Percentiles rank a stretch among this genome's conserved stretches.
phyloP scores from a whole-genome alignment of 2,329 filamentous ascomycete genomes.

The Aspergillus niger region DNA sequence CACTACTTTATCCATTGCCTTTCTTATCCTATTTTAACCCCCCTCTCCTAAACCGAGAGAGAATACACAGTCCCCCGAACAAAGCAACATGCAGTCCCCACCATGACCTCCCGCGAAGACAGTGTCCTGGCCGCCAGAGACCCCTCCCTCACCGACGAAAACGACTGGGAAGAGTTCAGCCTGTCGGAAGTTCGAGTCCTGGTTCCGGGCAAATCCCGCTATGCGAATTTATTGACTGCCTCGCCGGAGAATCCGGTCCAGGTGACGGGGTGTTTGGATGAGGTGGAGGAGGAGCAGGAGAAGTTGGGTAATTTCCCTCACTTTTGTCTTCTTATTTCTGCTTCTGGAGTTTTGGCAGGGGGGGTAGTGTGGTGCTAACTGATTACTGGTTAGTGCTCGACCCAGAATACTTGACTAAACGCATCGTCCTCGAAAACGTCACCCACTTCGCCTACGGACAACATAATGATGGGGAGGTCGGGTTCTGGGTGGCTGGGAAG shows the following conservation, averaged over 20 bases:
- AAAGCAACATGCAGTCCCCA: slow-evolving; percentile 35
- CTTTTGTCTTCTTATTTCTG: background rate
- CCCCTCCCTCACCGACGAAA: slow-evolving; percentile 49
- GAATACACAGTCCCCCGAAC: background rate
- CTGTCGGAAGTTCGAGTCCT: slow-evolving; percentile 58
- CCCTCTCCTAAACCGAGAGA: too few species aligned
- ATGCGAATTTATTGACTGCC: slow-evolving; percentile 58
- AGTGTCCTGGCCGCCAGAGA: slow-evolving; percentile 48
- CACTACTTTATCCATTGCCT: too few species aligned
- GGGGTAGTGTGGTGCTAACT: background rate
- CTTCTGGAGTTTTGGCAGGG: background rate
- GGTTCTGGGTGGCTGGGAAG: slow-evolving; percentile 63
- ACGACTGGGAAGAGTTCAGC: slow-evolving; percentile 63
- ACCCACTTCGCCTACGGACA: slow-evolving; percentile 54
- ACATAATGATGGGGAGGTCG: slow-evolving; percentile 57
- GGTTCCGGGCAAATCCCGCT: slow-evolving; percentile 50
- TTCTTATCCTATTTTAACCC: too few species aligned
- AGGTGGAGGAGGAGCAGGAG: slow-evolving; percentile 48
- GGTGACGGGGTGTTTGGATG: slow-evolving; percentile 55
- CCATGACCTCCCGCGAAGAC: slow-evolving; percentile 49
- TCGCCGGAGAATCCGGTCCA: slow-evolving; percentile 57
- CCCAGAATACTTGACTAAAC: slow-evolving; percentile 42
- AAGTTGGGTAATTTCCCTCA: slow-evolving; percentile 39
- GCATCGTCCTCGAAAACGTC: slow-evolving; percentile 52
- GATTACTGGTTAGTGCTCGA: slow-evolving; percentile 36